Percentiles rank a stretch among this genome's conserved stretches.
Conservation (phyloP, 805 yeast species). For the Metschnikowia baotianmanensis region DNA sequence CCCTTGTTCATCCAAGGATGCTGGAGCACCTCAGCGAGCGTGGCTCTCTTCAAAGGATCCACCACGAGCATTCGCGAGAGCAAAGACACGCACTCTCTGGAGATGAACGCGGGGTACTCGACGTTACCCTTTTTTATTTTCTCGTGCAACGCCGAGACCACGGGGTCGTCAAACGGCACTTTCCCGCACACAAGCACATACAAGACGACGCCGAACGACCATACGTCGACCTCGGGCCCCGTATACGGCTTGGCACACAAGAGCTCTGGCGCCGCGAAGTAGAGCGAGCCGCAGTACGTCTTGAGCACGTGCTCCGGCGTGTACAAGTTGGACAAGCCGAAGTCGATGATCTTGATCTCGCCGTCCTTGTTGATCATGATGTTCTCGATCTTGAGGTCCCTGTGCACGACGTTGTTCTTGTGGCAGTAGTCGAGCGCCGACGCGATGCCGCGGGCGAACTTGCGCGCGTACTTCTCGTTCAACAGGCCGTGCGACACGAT, state of each 20-base stretch:
- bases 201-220: constrained; percentile 97
- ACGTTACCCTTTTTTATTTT: constrained; percentile 91
- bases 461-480: constrained; percentile 90
- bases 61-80: constrained; percentile 90
- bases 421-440: constrained; percentile 94
- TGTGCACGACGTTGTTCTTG: constrained; percentile 89
- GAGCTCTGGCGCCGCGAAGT: constrained; percentile 98
- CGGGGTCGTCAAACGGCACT: constrained; percentile 96
- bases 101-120: constrained; percentile 81
- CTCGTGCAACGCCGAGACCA: constrained; percentile 87
- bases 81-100: constrained; percentile 76
- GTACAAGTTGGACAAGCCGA: constrained; percentile 88
- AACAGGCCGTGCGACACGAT: constrained; percentile 94
- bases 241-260: constrained; percentile 86
- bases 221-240: constrained; percentile 97
- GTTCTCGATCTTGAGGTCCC: constrained; percentile 95
- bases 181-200: constrained; percentile 96
- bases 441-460: constrained; percentile 92
- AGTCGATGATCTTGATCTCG: constrained; percentile 92
- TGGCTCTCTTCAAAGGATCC: constrained; percentile 77
- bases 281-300: constrained; percentile 95
- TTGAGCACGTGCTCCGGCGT: constrained; percentile 69
- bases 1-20: constrained; percentile 97
- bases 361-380: constrained; percentile 93
- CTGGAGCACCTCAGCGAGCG: constrained; percentile 69